phyloP scores from a whole-genome alignment of 495 filamentous ascomycete genomes.

The Oidiodendron maius region DNA sequence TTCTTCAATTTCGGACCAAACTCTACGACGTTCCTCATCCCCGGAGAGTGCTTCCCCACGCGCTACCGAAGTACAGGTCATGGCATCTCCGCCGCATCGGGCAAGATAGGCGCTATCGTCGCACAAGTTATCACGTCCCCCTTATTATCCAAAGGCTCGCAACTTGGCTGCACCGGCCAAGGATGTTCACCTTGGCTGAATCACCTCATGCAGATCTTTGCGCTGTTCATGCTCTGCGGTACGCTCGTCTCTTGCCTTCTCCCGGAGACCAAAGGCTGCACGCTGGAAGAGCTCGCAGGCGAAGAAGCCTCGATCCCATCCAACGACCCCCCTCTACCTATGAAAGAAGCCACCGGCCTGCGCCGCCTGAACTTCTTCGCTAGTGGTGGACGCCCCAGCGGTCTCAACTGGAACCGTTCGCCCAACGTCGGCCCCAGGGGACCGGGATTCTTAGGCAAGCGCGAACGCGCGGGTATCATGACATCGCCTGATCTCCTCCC shows the following conservation, averaged over 20 bases:
- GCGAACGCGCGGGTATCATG: slow-evolving; percentile 20
- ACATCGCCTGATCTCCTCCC: slow-evolving; percentile 16
- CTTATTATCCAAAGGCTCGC: slow-evolving; percentile 35
- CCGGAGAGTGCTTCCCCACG: slow-evolving; percentile 86
- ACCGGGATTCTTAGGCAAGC: slow-evolving; percentile 15
- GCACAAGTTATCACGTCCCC: slow-evolving; percentile 49
- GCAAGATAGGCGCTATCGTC: slow-evolving; percentile 76
- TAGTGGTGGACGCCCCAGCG: slow-evolving; percentile 17
- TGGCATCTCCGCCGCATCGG: slow-evolving; percentile 74
- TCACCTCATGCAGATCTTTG: slow-evolving; percentile 22
- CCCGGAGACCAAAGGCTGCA: slow-evolving; percentile 56
- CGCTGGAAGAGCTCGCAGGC: slow-evolving; percentile 51
- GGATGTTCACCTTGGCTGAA: slow-evolving; percentile 21
- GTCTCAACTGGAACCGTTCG: not conserved
- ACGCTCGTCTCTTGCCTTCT: slow-evolving; percentile 44
- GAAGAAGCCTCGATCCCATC: slow-evolving; percentile 24
- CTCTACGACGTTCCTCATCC: slow-evolving; percentile 84
- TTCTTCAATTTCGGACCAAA: slow-evolving; percentile 57
- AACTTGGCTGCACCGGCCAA: slow-evolving; percentile 5
- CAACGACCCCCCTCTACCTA: not conserved
- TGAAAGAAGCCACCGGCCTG: slow-evolving; percentile 8
- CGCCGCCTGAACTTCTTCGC: slow-evolving; percentile 9
- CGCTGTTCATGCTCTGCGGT: slow-evolving; percentile 21
- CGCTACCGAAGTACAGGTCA: slow-evolving; percentile 80
- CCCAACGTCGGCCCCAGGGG: slow-evolving; percentile 8